phyloP scores from a whole-genome alignment of 2,329 filamentous ascomycete genomes.

The Byssochlamys sp. region DNA sequence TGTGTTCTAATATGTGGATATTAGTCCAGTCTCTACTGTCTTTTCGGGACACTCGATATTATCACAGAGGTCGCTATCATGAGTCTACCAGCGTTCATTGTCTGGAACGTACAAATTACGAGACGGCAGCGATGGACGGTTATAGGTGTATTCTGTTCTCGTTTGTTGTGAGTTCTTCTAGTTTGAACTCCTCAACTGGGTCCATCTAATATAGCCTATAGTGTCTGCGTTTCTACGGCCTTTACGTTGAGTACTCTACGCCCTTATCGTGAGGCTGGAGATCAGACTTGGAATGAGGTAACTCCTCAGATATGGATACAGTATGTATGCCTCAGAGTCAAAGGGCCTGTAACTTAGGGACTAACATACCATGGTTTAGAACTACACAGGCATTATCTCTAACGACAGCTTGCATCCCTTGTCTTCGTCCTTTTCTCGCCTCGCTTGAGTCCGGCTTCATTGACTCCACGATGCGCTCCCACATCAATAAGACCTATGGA shows the following conservation, averaged over 20 bases:
- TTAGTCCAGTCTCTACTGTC: not conserved
- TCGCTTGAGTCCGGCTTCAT: not conserved
- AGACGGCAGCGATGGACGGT: not conserved
- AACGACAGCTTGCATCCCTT: not conserved
- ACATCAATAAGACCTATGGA: not conserved
- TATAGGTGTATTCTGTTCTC: not conserved
- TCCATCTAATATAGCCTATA: not conserved
- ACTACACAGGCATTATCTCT: not conserved
- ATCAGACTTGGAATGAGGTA: not conserved
- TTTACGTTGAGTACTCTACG: not conserved
- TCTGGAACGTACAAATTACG: not conserved
- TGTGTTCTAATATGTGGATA: not conserved
- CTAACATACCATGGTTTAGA: not conserved
- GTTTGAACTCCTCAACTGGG: not conserved
- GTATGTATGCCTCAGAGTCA: not conserved
- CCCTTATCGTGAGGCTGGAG: not conserved
- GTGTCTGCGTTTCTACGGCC: not conserved
- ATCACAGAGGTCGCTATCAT: not conserved
- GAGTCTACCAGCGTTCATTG: not conserved
- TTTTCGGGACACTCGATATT: not conserved
- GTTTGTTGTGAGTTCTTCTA: not conserved
- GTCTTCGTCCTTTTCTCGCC: not conserved
- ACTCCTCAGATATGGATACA: not conserved
- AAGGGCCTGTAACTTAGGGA: not conserved
- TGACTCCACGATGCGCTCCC: not conserved